Conservation (phyloP, 2,329 filamentous ascomycete species). For the Mycogone perniciosa region DNA sequence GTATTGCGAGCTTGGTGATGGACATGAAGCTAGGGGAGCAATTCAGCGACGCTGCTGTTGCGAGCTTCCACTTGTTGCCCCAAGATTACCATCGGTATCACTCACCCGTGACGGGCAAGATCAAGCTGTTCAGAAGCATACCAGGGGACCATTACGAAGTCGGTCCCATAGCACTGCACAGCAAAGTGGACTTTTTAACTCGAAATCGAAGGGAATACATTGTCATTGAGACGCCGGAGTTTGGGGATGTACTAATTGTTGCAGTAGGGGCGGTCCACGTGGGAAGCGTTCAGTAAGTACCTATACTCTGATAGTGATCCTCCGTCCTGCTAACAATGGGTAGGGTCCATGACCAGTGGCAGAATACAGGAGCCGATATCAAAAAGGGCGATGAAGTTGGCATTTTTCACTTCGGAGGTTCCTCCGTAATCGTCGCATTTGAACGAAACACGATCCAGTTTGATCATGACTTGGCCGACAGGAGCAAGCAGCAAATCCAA, state of each 20-base stretch:
- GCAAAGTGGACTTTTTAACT: conserved; percentile 31
- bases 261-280: conserved; percentile 36
- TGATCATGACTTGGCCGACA: conserved; percentile 29
- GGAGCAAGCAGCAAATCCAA: conserved; percentile 27
- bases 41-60: conserved; percentile 31
- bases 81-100: conserved; percentile 43
- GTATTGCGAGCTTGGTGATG: conserved; percentile 32
- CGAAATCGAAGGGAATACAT: conserved; percentile 32
- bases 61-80: conserved; percentile 35
- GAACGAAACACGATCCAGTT: conserved; percentile 30
- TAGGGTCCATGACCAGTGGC: conserved; percentile 30
- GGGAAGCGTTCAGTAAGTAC: conserved; percentile 33
- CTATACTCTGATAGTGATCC: not conserved
- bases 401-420: conserved; percentile 35
- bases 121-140: conserved; percentile 32
- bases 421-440: conserved; percentile 35
- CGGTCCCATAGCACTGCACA: conserved; percentile 28
- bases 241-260: conserved; percentile 36
- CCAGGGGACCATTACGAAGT: conserved; percentile 39
- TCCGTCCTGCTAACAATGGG: not conserved
- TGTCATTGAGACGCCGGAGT: conserved; percentile 30
- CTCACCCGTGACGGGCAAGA: conserved; percentile 33
- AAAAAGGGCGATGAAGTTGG: conserved; percentile 35
- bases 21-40: conserved; percentile 25
- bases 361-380: conserved; percentile 23